Base-by-base conservation (phyloP, 2,329 filamentous ascomycete genomes). In the Escovopsis sp. region DNA sequence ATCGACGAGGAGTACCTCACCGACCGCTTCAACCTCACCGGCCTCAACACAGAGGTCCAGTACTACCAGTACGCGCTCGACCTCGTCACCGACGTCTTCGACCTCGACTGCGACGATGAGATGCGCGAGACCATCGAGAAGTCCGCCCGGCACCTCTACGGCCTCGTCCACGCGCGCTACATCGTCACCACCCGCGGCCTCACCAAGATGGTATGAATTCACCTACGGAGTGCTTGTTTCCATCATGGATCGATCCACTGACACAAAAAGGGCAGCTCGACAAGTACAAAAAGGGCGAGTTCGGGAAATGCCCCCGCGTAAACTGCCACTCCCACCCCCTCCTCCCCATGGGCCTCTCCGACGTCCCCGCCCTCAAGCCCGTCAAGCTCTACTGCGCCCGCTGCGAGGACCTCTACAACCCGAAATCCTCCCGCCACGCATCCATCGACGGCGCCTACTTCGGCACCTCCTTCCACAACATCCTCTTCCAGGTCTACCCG, bases 51-150 rank as follows among this genome's bases (percentile, higher is more conserved):
- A 31, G 91, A 98, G 60, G 91, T 98, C 12, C 85, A 94, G 57
- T 95, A 96, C 69, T 98, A 98, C 57, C 91, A 98, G 64, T 95
- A 98, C 75, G 91, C 91, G 13, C 75, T 98, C 37, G 91, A 98
- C 58, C 77, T 98, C 13, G 86, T 98, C 44, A 98, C 91, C 39
- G 91, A 98, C 56, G 89, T 96, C 39, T 98, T 98, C 63, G 91
- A 98, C 58, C 80, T 96, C 56, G 91, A 98, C 62, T 95, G 91
- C 65, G 89, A 96, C 59, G 91, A 98, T 62, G 89, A 96, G 54
- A 93, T 96, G 79, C 79, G 91, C 48, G 91, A 96, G 67, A 85
- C 88, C 48, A 96, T 98, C 49, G 91, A 98, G 65, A 96, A 95
- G 66, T 94, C 87, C 33, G 91, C 91, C 3, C 74, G 91, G 47